Evolutionary conservation across 2,329 filamentous ascomycete species (phyloP).

Genomic region (Exophiala calicioides): DNA sequence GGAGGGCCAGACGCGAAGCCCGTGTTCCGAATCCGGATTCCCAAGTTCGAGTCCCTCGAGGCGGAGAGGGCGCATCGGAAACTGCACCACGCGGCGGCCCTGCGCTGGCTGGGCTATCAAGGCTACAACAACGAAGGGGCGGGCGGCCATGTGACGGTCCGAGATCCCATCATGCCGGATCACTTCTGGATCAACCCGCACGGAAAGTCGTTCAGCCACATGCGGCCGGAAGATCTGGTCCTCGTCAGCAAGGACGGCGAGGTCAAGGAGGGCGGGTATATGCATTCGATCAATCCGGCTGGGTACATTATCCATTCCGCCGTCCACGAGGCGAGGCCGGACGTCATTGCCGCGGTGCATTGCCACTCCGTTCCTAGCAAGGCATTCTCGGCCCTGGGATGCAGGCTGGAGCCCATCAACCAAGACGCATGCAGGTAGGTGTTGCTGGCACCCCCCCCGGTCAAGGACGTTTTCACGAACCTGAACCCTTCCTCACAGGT

Average conservation of each 20-base stretch:
- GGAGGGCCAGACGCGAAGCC: constrained; percentile 19
- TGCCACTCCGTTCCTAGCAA: constrained; percentile 61
- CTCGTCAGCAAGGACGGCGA: constrained; percentile 43
- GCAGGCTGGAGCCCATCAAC: constrained; percentile 59
- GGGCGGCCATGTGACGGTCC: constrained; percentile 48
- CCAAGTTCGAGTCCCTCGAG: constrained; percentile 25
- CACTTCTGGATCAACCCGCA: constrained; percentile 36
- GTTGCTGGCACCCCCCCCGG: neutral
- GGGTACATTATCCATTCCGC: constrained; percentile 64
- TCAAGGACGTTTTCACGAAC: neutral
- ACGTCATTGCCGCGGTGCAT: constrained; percentile 61
- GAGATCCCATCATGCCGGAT: constrained; percentile 38
- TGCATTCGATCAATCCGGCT: constrained; percentile 44
- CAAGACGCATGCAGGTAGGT: constrained; percentile 43
- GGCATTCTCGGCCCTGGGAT: constrained; percentile 63
- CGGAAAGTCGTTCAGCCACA: constrained; percentile 41
- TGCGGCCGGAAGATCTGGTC: constrained; percentile 43
- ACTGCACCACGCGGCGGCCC: constrained; percentile 44
- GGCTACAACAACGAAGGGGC: constrained; percentile 32
- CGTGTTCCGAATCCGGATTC: constrained; percentile 25
- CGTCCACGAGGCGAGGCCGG: constrained; percentile 61
- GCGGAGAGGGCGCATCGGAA: constrained; percentile 27
- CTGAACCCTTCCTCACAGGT: constrained; percentile 5
- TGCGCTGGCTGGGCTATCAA: constrained; percentile 33
- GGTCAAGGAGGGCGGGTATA: constrained; percentile 41